These are phyloP conservation scores for Magnaporthiopsis rhizophila DNA, from an alignment of 2,329 filamentous ascomycete species.

Conservation along the genomic window DNA sequence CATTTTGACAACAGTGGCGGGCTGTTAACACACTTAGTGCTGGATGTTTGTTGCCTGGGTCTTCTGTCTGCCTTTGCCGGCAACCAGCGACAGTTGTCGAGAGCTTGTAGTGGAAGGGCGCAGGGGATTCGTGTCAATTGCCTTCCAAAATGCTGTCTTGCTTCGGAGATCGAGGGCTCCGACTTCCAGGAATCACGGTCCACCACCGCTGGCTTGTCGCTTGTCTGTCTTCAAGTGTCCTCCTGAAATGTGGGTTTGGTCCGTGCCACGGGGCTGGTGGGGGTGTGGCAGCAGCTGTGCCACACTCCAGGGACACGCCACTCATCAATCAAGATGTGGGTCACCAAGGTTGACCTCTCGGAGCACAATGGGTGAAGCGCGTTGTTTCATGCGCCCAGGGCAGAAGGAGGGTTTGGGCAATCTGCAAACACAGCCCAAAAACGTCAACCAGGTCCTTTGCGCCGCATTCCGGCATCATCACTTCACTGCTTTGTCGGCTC, in stretches of 20 bases:
- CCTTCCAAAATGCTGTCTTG: not conserved
- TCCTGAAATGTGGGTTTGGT: constrained; percentile 14
- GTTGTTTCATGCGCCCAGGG: not conserved
- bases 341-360: not conserved
- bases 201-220: not conserved
- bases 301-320: not conserved
- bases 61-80: not conserved
- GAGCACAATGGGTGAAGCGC: not conserved
- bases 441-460: too few relatives aligned
- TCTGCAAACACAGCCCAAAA: not conserved
- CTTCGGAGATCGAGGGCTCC: not conserved
- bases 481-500: not conserved
- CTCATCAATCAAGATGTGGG: not conserved
- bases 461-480: not conserved
- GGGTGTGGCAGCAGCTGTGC: not conserved
- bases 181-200: not conserved
- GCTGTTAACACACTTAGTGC: not conserved
- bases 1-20: not conserved
- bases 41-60: constrained; percentile 12
- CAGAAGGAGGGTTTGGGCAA: not conserved
- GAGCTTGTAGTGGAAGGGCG: not conserved
- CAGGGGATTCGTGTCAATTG: not conserved
- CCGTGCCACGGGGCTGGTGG: constrained; percentile 11
- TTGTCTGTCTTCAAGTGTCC: constrained; percentile 7
- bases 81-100: not conserved